These are phyloP conservation scores for Heterobasidion parviporum DNA, from an alignment of 1,284 basidiomycete species.

Conservation along the genomic window DNA sequence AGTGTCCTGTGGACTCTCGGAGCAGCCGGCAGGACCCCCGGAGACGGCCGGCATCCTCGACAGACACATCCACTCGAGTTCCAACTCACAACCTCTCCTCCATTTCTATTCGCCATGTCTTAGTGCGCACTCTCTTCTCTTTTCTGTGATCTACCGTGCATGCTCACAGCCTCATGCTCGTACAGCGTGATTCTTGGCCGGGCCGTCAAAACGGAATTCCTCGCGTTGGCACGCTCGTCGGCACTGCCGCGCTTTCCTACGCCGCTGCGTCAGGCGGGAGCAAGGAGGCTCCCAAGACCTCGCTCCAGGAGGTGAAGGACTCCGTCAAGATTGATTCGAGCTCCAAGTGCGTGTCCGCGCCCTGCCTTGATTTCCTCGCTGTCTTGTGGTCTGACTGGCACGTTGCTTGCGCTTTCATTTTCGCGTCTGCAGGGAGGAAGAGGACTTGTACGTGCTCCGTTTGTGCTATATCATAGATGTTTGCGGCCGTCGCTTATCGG, in stretches of 20 bases:
- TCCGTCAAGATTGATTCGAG: constrained; percentile 53
- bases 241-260: constrained; percentile 41
- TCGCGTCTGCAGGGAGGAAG: constrained; percentile 47
- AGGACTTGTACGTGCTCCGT: constrained; percentile 53
- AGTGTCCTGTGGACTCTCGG: not conserved
- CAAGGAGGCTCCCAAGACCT: constrained; percentile 29
- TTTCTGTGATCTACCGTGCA: too few species aligned
- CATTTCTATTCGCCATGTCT: constrained; percentile 1
- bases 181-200: constrained; percentile 64
- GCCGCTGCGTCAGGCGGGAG: constrained; percentile 35
- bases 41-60: not conserved
- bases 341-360: constrained; percentile 45
- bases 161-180: not conserved
- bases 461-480: constrained; percentile 9
- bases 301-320: constrained; percentile 47
- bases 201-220: constrained; percentile 69
- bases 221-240: constrained; percentile 56
- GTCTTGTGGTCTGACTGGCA: not conserved
- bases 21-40: not conserved
- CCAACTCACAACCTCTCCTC: not conserved
- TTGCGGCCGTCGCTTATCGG: constrained; percentile 31
- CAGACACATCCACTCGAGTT: not conserved
- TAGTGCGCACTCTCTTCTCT: not conserved
- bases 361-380: not conserved
- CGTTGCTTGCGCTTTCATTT: constrained; percentile 1